phyloP scores from a whole-genome alignment of 2,329 filamentous ascomycete species.

The Pestalotiopsis sp. region DNA sequence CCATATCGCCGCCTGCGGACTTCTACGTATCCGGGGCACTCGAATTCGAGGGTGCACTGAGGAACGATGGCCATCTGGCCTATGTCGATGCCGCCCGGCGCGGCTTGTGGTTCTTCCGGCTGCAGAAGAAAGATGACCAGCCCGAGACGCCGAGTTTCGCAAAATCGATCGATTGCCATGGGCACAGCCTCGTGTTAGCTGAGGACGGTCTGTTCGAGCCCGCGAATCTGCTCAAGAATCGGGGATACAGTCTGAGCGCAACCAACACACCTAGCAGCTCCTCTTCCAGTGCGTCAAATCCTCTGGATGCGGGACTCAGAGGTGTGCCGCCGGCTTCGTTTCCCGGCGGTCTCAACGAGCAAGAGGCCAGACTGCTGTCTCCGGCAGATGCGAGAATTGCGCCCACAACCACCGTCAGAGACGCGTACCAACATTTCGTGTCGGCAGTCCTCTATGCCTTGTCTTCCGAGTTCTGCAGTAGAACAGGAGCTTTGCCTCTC shows the following conservation, averaged over 20 bases:
- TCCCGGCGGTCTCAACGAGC: slow-evolving; percentile 24
- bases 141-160: slow-evolving; percentile 33
- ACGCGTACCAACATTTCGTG: slow-evolving; percentile 57
- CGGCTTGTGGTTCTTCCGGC: slow-evolving; percentile 58
- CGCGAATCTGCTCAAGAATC: slow-evolving; percentile 47
- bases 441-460: slow-evolving; percentile 54
- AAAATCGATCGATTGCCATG: slow-evolving; percentile 45
- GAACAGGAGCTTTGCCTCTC: slow-evolving; percentile 51
- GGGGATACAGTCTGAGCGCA: slow-evolving; percentile 39
- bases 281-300: slow-evolving; percentile 41
- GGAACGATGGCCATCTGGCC: slow-evolving; percentile 55
- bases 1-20: slow-evolving; percentile 43
- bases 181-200: slow-evolving; percentile 44
- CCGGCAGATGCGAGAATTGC: slow-evolving; percentile 36
- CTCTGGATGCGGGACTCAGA: slow-evolving; percentile 39
- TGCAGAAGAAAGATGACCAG: slow-evolving; percentile 44
- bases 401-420: slow-evolving; percentile 40
- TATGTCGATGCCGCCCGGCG: slow-evolving; percentile 53
- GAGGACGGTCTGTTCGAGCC: slow-evolving; percentile 57
- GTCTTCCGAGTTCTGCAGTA: slow-evolving; percentile 50
- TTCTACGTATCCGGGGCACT: slow-evolving; percentile 48
- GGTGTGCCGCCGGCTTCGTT: slow-evolving; percentile 31
- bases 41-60: slow-evolving; percentile 53
- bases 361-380: slow-evolving; percentile 32
- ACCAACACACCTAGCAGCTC: slow-evolving; percentile 50